Base-by-base conservation (phyloP, 164 flowering plant genomes). In the Hamamelis virginiana region DNA sequence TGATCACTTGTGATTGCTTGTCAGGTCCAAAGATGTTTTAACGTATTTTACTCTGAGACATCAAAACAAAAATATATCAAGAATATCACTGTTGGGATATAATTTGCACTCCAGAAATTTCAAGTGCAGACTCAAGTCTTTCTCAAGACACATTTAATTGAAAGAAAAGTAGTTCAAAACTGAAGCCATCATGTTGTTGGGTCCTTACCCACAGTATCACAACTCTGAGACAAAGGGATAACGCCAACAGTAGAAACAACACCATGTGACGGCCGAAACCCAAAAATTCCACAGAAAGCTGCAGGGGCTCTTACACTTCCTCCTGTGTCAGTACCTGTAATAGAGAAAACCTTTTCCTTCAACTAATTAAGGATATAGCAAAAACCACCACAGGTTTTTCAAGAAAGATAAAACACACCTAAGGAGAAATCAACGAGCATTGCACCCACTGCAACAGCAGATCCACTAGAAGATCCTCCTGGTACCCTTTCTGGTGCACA, bases 391-490 rank as follows among this genome's bases (percentile, higher is more conserved):
- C 4, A 41, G 15, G 19, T 50, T 15, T 16, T 28, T 9, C 18
- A 59, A 12, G 19, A 12, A 15, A 53, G 66, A 41, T 16, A 66
- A 62, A 53, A 25, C 74, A 68, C 22, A 87, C 97, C 97, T 52
- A 92, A 67, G 26, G 96, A 77, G 72, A 92, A 90, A 81, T 92
- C 92, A 14, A 76, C 90, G 64, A 90, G 89, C 72, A 41, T 73
- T 56, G 91, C 91, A 64, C 84, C 86, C 62, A 92, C 96, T 23
- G 94, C 88, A 55, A 92, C 97, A 60, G 94, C 94, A 65, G 97
- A 92, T 45, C 96, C 96, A 74, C 97, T 89, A 19, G 97, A 90
- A 52, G 97, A 91, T 77, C 96, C 97, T 74, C 97, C 96, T 63
- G 97, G 96, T 15, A 89, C 82, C 51, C 86, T 77, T 73, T 85